A percentile compares a stretch with the other conserved stretches of the same genome.
These are phyloP conservation scores for Neofusicoccum kwambonambiense DNA, from an alignment of 2,329 filamentous ascomycete genomes.

Conservation along the genomic window DNA sequence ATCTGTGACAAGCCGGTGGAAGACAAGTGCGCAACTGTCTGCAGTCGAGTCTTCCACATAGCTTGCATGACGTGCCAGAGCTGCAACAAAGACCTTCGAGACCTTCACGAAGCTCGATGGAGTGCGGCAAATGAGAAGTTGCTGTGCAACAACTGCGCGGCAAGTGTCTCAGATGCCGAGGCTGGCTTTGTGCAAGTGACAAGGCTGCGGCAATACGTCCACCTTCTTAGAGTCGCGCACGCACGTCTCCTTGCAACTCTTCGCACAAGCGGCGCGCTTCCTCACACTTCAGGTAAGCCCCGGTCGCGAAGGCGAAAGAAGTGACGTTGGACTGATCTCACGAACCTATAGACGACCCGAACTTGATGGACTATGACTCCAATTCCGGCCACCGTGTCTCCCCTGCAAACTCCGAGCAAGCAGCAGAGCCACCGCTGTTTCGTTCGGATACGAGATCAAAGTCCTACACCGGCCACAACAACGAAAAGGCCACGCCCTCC, in stretches of 20 bases:
- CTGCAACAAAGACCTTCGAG: slow-evolving; percentile 72
- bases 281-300: slow-evolving; percentile 63
- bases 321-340: slow-evolving; percentile 25
- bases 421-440: slow-evolving; percentile 53
- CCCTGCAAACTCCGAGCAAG: slow-evolving; percentile 41
- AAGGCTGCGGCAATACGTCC: slow-evolving; percentile 91
- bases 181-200: slow-evolving; percentile 72
- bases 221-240: slow-evolving; percentile 85
- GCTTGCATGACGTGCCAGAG: slow-evolving; percentile 69
- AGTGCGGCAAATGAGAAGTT: slow-evolving; percentile 66
- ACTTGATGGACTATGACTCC: slow-evolving; percentile 64
- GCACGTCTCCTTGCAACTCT: slow-evolving; percentile 86
- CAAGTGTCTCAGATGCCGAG: slow-evolving; percentile 55
- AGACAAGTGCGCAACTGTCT: slow-evolving; percentile 80
- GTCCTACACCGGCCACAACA: slow-evolving; percentile 64
- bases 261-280: slow-evolving; percentile 76
- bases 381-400: slow-evolving; percentile 61
- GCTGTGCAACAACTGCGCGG: slow-evolving; percentile 68
- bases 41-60: slow-evolving; percentile 79
- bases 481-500: slow-evolving; percentile 55
- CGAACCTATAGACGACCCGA: slow-evolving; percentile 62
- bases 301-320: background rate
- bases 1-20: slow-evolving; percentile 85
- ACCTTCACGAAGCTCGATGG: slow-evolving; percentile 68
- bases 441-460: slow-evolving; percentile 70